Conservation (phyloP, 2,329 filamentous ascomycete genomes). For the Fusarium xylarioides region DNA sequence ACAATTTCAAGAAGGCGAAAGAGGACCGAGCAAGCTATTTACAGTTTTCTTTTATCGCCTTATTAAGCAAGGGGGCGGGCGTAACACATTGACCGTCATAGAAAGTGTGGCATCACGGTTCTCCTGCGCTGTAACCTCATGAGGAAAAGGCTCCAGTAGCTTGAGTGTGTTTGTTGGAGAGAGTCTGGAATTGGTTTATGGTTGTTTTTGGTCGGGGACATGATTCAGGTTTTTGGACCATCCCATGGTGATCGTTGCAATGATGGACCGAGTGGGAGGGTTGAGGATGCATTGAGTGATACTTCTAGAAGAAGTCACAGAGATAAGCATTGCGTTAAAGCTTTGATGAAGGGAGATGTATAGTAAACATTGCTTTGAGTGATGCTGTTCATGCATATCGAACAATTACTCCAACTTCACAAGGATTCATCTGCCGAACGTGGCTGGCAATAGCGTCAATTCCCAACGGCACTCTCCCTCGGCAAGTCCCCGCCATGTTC, state of each 20-base stretch:
- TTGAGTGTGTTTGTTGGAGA: constrained; percentile 29
- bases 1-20: neutral
- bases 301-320: neutral
- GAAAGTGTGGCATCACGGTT: constrained; percentile 14
- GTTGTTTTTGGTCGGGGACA: neutral
- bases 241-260: constrained; percentile 16
- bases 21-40: constrained; percentile 8
- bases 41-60: constrained; percentile 17
- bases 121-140: constrained; percentile 21
- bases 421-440: neutral
- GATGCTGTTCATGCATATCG: neutral
- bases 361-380: neutral
- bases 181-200: neutral
- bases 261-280: constrained; percentile 33
- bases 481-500: neutral
- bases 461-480: neutral
- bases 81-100: constrained; percentile 15
- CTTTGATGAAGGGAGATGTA: no score
- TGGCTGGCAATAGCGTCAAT: constrained; percentile 3
- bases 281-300: neutral
- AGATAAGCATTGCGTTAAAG: neutral
- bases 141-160: constrained; percentile 15
- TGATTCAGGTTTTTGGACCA: constrained; percentile 16
- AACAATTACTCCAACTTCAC: neutral
- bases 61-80: neutral